Percentiles rank a stretch among this genome's conserved stretches.
These are phyloP conservation scores for Protomyces inouyei DNA, from an alignment of 1,139 yeast species.

Conservation along the genomic window DNA sequence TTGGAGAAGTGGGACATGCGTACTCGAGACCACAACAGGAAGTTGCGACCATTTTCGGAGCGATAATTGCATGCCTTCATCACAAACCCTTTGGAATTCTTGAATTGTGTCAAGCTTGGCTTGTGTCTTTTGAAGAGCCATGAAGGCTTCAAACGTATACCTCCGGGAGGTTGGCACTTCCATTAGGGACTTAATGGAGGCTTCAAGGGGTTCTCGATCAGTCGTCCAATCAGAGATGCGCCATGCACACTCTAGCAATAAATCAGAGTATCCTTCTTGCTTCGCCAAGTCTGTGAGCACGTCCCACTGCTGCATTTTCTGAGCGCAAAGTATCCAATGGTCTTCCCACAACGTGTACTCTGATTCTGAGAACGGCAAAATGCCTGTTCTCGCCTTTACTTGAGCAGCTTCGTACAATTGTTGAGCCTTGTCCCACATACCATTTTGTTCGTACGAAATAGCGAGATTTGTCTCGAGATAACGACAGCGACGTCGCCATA, in stretches of 20 bases:
- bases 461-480: slow-evolving; percentile 91
- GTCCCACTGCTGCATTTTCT: slow-evolving; percentile 97
- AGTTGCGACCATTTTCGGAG: slow-evolving; percentile 89
- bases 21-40: slow-evolving; percentile 71
- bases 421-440: slow-evolving; percentile 91
- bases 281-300: slow-evolving; percentile 92
- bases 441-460: slow-evolving; percentile 87
- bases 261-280: slow-evolving; percentile 95
- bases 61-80: slow-evolving; percentile 92
- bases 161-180: slow-evolving; percentile 98
- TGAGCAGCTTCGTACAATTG: slow-evolving; percentile 96
- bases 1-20: slow-evolving; percentile 86
- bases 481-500: slow-evolving; percentile 94
- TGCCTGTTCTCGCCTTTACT: slow-evolving; percentile 93
- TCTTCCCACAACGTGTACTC: slow-evolving; percentile 98
- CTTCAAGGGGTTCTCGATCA: slow-evolving; percentile 90
- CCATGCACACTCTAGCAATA: slow-evolving; percentile 97
- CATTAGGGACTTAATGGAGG: slow-evolving; percentile 91
- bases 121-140: slow-evolving; percentile 88
- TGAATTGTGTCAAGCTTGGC: slow-evolving; percentile 75
- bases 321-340: slow-evolving; percentile 96
- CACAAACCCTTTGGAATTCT: slow-evolving; percentile 80
- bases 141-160: slow-evolving; percentile 89
- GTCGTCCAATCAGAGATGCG: slow-evolving; percentile 98
- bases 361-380: slow-evolving; percentile 88